Base-by-base conservation (phyloP, 179 eudicot genomes). In the Corrigiola litoralis region DNA sequence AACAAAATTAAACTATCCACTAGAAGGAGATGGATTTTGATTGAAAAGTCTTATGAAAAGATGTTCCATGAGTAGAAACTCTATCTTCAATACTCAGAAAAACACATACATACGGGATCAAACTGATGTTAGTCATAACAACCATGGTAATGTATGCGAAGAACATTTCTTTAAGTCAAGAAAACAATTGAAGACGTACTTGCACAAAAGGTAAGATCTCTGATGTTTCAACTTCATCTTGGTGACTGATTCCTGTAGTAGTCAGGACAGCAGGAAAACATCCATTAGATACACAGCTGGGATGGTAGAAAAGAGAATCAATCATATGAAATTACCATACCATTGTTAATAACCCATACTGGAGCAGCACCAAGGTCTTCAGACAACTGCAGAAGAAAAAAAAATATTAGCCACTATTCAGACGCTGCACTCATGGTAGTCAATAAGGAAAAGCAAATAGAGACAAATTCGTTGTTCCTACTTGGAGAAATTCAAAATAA, bases 341-440 rank as follows among this genome's bases (percentile, higher is more conserved):
- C 97, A 55, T 83, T 91, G 72, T 91, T 91, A 57, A 91, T 81
- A 16, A 91, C 97, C 97, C 97, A 91, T 17, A 88, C 69, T 3
- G 97, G 97, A n/a, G 67, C 70, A 56, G 97, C 90, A 47, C 90
- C 92, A 51, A 91, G 77, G 81, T 91, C 97, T 77, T 91, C 95
- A 13, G 97, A 84, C 73, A 91, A 79, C 97, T 91, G 76, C 61
- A 66, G 72, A 72, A 45, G 24, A 23, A 45, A 46, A 44, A 25
- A 44, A 44, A 52, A 70, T 5, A 33, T 17, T 54, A 36, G 46
- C 25, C 36, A 23, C 5, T 45, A 1, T 34, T 45, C 34, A 34
- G n/a, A n/a, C n/a, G n/a, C 42, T 54, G 9, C 7, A 53, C 45
- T 44, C 2, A 51, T 25, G 6, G 27, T 7, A 37, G 16, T 16